Conservation (phyloP, 163 green algal species). For the Scenedesmus sp. region DNA sequence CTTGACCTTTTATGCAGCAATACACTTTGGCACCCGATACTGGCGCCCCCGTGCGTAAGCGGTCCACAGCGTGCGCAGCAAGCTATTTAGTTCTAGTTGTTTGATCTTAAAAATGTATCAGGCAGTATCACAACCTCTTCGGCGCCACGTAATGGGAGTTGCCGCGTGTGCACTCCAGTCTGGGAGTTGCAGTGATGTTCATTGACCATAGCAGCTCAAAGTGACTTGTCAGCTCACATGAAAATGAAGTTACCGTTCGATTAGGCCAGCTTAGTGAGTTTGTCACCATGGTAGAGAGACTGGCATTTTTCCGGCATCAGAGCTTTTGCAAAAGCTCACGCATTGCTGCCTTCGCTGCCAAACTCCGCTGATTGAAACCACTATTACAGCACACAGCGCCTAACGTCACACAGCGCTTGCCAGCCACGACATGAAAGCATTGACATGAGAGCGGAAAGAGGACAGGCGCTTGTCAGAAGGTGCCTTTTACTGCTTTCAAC, state of each 20-base stretch:
- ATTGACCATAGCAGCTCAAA: neutral
- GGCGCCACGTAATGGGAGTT: neutral
- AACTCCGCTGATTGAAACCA: neutral
- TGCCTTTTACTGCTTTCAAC: slow-evolving; percentile 1
- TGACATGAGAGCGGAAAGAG: slow-evolving; percentile 20
- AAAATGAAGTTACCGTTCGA: no score
- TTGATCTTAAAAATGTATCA: no score
- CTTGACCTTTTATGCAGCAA: neutral
- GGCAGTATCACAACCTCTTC: neutral
- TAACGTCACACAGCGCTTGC: neutral
- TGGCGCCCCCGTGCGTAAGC: neutral
- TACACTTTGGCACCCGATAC: neutral
- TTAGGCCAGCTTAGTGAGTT: neutral
- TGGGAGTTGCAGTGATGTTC: neutral
- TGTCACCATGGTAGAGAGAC: neutral
- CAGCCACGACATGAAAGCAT: slow-evolving; percentile 9
- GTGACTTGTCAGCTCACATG: neutral
- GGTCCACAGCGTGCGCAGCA: no score
- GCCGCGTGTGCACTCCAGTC: neutral
- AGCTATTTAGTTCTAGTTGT: no score
- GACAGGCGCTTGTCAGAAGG: slow-evolving; percentile 6
- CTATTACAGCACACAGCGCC: neutral
- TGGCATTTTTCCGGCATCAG: slow-evolving; percentile 1
- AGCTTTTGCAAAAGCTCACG: neutral
- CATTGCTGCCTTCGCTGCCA: neutral